A percentile compares a stretch with the other conserved stretches of the same genome.
phyloP scores from a whole-genome alignment of 2,329 filamentous ascomycete genomes.

The Rhexocercosporidium sp. region DNA sequence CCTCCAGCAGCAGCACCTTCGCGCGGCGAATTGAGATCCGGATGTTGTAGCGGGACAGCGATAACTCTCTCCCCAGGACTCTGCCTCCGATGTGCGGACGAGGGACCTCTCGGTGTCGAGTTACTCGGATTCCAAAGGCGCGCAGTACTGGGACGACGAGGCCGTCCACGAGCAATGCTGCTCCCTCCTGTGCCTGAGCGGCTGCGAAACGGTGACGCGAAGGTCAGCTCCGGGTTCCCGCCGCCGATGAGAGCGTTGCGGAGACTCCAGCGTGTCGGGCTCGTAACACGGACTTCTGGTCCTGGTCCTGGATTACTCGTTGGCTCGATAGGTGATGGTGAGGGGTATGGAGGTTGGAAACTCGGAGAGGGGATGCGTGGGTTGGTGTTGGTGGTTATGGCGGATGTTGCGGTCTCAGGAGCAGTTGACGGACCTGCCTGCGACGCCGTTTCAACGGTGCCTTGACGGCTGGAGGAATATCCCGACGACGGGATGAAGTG shows the following conservation, averaged over 20 bases:
- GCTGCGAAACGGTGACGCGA: slow-evolving; percentile 35
- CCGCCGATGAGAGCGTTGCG: slow-evolving; percentile 40
- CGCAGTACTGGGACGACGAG: slow-evolving; percentile 39
- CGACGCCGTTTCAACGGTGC: slow-evolving; percentile 39
- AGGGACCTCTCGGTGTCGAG: slow-evolving; percentile 50
- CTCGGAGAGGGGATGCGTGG: slow-evolving; percentile 39
- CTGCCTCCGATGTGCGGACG: slow-evolving; percentile 21
- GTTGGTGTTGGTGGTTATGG: slow-evolving; percentile 32
- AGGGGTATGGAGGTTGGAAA: slow-evolving; percentile 40
- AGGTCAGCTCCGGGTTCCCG: slow-evolving; percentile 29
- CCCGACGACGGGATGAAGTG: slow-evolving; percentile 3
- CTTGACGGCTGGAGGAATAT: slow-evolving; percentile 27
- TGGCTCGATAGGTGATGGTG: slow-evolving; percentile 26
- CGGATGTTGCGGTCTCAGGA: slow-evolving; percentile 26
- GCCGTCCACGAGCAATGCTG: slow-evolving; percentile 28
- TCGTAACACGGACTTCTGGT: slow-evolving; percentile 49
- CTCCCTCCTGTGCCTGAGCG: slow-evolving; percentile 38
- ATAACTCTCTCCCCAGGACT: slow-evolving; percentile 31
- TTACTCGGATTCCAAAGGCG: slow-evolving; percentile 67
- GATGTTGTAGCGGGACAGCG: slow-evolving; percentile 41
- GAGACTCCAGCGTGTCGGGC: slow-evolving; percentile 46
- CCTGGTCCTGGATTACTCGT: slow-evolving; percentile 27
- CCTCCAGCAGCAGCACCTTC: slow-evolving; percentile 37
- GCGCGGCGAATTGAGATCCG: slow-evolving; percentile 34
- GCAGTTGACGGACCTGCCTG: slow-evolving; percentile 33